phyloP scores from a whole-genome alignment of 495 filamentous ascomycete genomes.

The Durotheca rogersii region DNA sequence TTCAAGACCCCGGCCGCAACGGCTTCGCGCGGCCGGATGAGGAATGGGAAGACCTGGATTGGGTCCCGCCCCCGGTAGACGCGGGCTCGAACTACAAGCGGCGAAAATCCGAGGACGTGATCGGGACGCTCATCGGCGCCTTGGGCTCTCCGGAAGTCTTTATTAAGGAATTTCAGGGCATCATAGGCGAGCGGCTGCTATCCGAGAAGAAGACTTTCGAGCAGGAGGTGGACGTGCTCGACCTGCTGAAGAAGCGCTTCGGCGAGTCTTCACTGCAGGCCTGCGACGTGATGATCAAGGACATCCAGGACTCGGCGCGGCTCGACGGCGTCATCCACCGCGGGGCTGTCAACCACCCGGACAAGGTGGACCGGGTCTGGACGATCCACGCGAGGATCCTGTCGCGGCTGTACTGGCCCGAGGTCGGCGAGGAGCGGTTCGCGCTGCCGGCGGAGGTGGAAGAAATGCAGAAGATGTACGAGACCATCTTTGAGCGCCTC shows the following conservation, averaged over 20 bases:
- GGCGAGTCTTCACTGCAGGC: constrained; percentile 82
- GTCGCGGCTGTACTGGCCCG: constrained; percentile 92
- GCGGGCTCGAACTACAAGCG: constrained; percentile 88
- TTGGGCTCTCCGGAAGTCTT: constrained; percentile 87
- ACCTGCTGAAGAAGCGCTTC: constrained; percentile 84
- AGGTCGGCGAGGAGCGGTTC: constrained; percentile 76
- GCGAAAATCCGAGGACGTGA: constrained; percentile 86
- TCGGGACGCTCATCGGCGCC: constrained; percentile 81
- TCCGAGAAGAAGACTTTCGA: constrained; percentile 68
- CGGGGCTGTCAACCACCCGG: constrained; percentile 31
- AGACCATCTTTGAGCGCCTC: constrained; percentile 70
- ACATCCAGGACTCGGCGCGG: constrained; percentile 81
- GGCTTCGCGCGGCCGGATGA: constrained; percentile 50
- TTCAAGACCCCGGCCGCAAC: constrained; percentile 55
- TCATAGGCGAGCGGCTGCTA: constrained; percentile 80
- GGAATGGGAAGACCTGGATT: constrained; percentile 84
- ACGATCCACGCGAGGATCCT: constrained; percentile 77
- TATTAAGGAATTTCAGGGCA: constrained; percentile 86
- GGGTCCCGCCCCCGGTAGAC: constrained; percentile 90
- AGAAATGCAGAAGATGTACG: constrained; percentile 67
- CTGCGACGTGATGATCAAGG: constrained; percentile 95
- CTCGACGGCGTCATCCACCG: constrained; percentile 65
- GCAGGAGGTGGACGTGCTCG: constrained; percentile 74
- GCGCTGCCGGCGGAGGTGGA: constrained; percentile 63
- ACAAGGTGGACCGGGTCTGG: constrained; percentile 37